A percentile compares a stretch with the other conserved stretches of the same genome.
Evolutionary conservation across 352 stramenopile genomes (phyloP).

Genomic region (Globisporangium nagaii): DNA sequence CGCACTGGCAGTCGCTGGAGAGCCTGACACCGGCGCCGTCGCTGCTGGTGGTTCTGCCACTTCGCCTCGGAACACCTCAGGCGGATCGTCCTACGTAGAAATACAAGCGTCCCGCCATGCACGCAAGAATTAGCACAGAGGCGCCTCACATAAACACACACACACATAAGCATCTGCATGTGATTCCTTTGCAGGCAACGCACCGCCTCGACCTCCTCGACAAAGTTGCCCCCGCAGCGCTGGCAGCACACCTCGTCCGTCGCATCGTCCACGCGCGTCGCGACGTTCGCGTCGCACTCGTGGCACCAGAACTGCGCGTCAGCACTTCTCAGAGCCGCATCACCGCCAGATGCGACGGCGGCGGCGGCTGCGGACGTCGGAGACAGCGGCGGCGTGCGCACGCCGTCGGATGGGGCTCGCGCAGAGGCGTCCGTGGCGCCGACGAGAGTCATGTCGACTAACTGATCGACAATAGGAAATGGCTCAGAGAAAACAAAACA

Average conservation of each 20-base stretch:
- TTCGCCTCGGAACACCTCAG: constrained; percentile 36
- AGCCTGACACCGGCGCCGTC: not conserved
- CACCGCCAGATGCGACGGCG: not conserved
- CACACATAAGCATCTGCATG: no score
- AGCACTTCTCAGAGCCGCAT: not conserved
- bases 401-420: no score
- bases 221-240: constrained; percentile 73
- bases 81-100: constrained; percentile 47
- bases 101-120: no score
- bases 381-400: constrained; percentile 12
- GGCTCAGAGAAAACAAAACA: no score
- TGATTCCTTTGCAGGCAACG: no score
- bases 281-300: constrained; percentile 54
- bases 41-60: constrained; percentile 1
- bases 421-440: no score
- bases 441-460: no score
- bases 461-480: no score
- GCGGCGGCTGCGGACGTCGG: not conserved
- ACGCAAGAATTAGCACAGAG: no score
- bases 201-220: constrained; percentile 80
- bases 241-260: constrained; percentile 69
- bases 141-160: not conserved
- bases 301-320: constrained; percentile 78
- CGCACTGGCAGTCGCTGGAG: not conserved
- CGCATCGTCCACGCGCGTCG: constrained; percentile 47